A percentile compares a stretch with the other conserved stretches of the same genome.
Evolutionary conservation across 371 early-diverging fungal species (phyloP).

Genomic region (Polyrhizophydium stewartii): DNA sequence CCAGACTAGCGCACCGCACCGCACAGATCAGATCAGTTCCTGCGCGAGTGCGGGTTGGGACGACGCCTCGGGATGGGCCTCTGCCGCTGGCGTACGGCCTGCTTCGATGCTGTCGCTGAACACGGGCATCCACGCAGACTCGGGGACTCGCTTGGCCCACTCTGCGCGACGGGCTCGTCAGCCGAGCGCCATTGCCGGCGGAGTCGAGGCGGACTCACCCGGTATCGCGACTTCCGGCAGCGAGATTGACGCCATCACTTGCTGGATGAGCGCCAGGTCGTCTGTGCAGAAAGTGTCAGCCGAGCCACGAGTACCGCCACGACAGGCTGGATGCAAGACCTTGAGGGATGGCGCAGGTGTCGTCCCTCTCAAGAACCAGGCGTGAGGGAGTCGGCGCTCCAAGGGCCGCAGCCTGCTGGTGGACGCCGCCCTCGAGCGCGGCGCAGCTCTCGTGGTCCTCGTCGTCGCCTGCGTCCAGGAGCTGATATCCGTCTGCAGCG

Average conservation of each 20-base stretch:
- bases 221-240: background rate
- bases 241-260: slow-evolving; percentile 3
- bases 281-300: background rate
- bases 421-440: background rate
- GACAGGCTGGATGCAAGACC: background rate
- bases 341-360: background rate
- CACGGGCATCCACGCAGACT: slow-evolving; percentile 1
- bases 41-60: too few species aligned
- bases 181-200: background rate
- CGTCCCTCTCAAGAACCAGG: background rate
- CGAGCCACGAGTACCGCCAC: background rate
- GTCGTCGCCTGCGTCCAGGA: background rate
- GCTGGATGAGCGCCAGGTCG: background rate
- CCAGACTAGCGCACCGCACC: too few species aligned
- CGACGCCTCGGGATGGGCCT: too few species aligned
- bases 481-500: background rate
- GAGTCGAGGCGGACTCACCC: background rate
- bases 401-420: background rate
- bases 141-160: background rate
- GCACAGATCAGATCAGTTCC: too few species aligned
- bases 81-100: too few species aligned
- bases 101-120: too few species aligned
- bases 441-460: background rate
- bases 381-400: background rate
- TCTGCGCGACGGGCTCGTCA: background rate